Evolutionary conservation across 2,329 filamentous ascomycete species (phyloP).

Genomic region (Chrysoporthe austroafricana): DNA sequence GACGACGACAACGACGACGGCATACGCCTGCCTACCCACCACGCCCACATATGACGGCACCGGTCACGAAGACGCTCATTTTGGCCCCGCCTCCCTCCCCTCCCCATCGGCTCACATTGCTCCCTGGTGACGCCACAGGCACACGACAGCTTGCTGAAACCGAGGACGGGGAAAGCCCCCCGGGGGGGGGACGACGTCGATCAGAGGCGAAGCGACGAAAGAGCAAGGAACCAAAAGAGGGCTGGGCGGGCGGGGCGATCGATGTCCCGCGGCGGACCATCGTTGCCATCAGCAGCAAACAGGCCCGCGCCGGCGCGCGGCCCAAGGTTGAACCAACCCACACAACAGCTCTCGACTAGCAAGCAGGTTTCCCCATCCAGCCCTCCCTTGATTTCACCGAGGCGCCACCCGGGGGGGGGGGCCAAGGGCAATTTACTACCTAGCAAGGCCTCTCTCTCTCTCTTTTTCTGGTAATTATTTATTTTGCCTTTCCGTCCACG

Average conservation of each 20-base stretch:
- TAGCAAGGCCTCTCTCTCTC: too few relatives aligned
- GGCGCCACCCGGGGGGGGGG: neutral
- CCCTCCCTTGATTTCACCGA: slow-evolving; percentile 1
- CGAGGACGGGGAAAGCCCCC: neutral
- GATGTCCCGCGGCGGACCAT: neutral
- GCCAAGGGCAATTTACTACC: too few relatives aligned
- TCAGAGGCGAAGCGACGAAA: neutral
- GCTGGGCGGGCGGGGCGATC: neutral
- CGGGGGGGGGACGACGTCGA: neutral
- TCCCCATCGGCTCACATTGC: neutral
- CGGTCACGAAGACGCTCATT: neutral
- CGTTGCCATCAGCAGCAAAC: neutral
- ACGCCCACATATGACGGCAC: neutral
- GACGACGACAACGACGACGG: neutral
- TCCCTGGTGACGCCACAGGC: neutral
- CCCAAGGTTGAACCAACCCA: neutral
- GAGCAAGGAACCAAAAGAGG: neutral
- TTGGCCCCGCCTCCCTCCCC: too few relatives aligned
- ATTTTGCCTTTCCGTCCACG: neutral
- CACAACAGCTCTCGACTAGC: neutral
- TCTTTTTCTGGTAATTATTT: neutral
- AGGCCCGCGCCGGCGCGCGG: neutral
- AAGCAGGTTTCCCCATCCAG: neutral
- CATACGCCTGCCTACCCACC: neutral
- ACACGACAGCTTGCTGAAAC: slow-evolving; percentile 1